These are phyloP conservation scores for Aureobasidium sp. DNA, from an alignment of 2,329 filamentous ascomycete genomes.

Conservation along the genomic window DNA sequence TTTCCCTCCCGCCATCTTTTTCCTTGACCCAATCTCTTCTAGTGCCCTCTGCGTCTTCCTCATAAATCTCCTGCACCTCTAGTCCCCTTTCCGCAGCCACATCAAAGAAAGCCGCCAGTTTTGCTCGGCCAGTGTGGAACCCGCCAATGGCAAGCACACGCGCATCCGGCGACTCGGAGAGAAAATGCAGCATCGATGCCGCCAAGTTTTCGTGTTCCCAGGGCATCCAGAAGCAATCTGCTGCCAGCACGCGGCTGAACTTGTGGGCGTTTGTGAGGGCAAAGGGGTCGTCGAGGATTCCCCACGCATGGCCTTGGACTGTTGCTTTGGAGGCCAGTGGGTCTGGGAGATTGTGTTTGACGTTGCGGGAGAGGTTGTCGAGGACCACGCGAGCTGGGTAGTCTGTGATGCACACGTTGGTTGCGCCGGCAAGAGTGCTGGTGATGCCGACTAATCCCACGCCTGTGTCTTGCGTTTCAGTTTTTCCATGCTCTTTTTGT, in stretches of 20 bases:
- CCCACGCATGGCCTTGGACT: conserved; percentile 61
- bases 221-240: conserved; percentile 71
- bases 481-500: conserved; percentile 19
- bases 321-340: conserved; percentile 30
- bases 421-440: conserved; percentile 38
- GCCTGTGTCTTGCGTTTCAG: conserved; percentile 26
- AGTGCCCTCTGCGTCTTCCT: conserved; percentile 59
- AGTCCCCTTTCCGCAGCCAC: conserved; percentile 46
- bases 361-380: conserved; percentile 52
- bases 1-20: conserved; percentile 54
- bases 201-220: conserved; percentile 63
- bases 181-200: conserved; percentile 56
- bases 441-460: conserved; percentile 44
- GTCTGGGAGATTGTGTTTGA: conserved; percentile 44
- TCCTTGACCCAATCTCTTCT: conserved; percentile 53
- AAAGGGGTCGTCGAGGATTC: conserved; percentile 42
- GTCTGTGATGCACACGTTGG: conserved; percentile 53
- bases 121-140: conserved; percentile 63
- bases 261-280: conserved; percentile 30
- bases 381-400: conserved; percentile 59
- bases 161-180: conserved; percentile 40
- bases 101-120: conserved; percentile 61
- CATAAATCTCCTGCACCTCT: conserved; percentile 59
- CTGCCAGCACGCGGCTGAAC: conserved; percentile 60
- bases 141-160: conserved; percentile 61